Evolutionary conservation across 371 early-diverging fungal species (phyloP).

Genomic region (Mucor ambiguus): DNA sequence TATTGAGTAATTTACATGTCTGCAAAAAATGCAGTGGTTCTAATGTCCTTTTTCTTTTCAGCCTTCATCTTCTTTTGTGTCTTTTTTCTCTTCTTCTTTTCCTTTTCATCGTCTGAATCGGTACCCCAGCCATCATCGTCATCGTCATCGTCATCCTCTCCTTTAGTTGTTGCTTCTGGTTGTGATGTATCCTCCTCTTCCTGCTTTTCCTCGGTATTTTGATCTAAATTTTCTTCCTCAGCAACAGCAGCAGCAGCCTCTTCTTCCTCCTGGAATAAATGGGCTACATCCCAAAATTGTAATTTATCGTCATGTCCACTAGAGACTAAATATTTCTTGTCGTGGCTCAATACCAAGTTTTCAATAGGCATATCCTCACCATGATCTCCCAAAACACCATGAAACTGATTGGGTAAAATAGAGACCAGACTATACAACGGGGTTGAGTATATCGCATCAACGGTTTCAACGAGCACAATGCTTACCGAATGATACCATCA

Average conservation of each 20-base stretch:
- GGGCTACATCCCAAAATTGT: constrained; percentile 81
- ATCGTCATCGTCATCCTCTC: constrained; percentile 2
- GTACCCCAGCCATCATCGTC: constrained; percentile 28
- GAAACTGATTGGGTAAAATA: constrained; percentile 85
- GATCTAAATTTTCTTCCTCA: constrained; percentile 30
- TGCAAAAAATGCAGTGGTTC: constrained; percentile 26
- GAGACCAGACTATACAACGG: constrained; percentile 58
- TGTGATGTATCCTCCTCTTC: constrained; percentile 8
- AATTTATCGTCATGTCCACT: constrained; percentile 86
- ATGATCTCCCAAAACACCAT: constrained; percentile 87
- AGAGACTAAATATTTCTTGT: constrained; percentile 71
- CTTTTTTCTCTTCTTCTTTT: constrained; percentile 28
- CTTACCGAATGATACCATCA: constrained; percentile 83
- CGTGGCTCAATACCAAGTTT: constrained; percentile 64
- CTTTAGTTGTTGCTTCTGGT: neutral
- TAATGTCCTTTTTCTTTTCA: constrained; percentile 18
- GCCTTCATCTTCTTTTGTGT: constrained; percentile 24
- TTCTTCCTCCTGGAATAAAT: constrained; percentile 48
- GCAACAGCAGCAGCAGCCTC: constrained; percentile 24
- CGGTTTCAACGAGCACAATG: too few species aligned
- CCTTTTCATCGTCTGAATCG: constrained; percentile 28
- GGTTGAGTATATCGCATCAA: neutral
- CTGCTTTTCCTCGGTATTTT: constrained; percentile 32
- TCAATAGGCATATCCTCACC: constrained; percentile 87
- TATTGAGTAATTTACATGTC: constrained; percentile 24